Evolutionary conservation across 2,329 filamentous ascomycete species (phyloP), one percentile per base, ranked within the genome.

Genomic region (Periconia digitata): DNA sequence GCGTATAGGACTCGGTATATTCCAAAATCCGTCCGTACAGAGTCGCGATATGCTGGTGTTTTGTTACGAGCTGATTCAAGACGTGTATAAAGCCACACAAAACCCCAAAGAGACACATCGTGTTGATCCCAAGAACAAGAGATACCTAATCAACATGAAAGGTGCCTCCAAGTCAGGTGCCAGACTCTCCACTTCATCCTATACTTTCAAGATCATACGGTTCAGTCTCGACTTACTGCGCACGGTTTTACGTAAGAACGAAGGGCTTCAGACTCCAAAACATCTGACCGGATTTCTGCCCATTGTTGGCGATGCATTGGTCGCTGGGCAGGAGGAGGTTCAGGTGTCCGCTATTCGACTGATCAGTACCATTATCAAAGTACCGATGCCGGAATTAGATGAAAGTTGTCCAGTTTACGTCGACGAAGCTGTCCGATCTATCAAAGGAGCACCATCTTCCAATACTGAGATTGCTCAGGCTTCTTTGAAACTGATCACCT

Each of bases 1-100:
- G 43, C 85, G 94, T 44, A 88, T 99, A 44, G 86, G 89, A 1
- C 81, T 88, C 7, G 95, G 94, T 24, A 78, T 99, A 3, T 72
- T 95, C 22, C 86, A 89, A 55, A 99, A 99, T 59, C 79, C 87
- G 3, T 86, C 85, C 0, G 86, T 90, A 0, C 85, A 87, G 55
- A 89, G 85, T 59, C 85, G 87, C 41, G 90, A 96, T 56, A 85
- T 92, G 35, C 76, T 99, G n/a, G 76, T 96, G 0, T 96, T 99
- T 71, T 96, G 92, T 69, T 97, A 96, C 67, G 90, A 97, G 69
- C 82, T 97, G 40, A 89, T 97, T 35, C 89, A 95, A 64, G 86
- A 92, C 54, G 88, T 90, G 0, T 95, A 96, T 70, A 83, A 82
- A 50, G 82, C 81, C 49, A 64, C 77, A 80, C 45, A 81, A 77